A percentile compares a stretch with the other conserved stretches of the same genome.
Conservation (phyloP, 1,284 basidiomycete species). For the Wolfiporia cocos region DNA sequence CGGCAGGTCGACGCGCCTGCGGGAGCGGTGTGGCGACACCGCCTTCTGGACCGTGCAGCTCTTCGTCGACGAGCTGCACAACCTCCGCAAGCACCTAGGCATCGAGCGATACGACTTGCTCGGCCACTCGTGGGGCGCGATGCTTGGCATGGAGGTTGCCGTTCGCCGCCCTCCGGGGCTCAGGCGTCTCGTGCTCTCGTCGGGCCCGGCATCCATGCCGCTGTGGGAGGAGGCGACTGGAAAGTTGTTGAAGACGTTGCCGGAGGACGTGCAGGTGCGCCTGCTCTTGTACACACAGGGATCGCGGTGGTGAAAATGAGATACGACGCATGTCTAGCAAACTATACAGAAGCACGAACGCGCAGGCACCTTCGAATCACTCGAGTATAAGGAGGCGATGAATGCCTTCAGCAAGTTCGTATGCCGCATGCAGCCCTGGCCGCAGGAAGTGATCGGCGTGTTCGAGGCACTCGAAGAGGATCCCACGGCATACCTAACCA, state of each 20-base stretch:
- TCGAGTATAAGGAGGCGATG: constrained; percentile 41
- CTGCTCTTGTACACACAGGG: neutral
- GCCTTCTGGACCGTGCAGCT: constrained; percentile 42
- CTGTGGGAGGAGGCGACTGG: constrained; percentile 29
- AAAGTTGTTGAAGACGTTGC: constrained; percentile 26
- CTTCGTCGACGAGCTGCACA: constrained; percentile 45
- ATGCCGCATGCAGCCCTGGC: constrained; percentile 41
- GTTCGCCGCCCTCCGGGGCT: constrained; percentile 30
- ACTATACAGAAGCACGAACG: constrained; percentile 40
- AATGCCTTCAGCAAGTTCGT: constrained; percentile 38
- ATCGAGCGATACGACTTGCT: constrained; percentile 35
- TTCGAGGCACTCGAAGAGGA: constrained; percentile 32
- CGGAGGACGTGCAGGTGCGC: constrained; percentile 31
- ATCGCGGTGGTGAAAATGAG: neutral
- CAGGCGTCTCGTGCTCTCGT: constrained; percentile 32
- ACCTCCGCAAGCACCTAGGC: constrained; percentile 32
- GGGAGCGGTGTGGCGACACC: constrained; percentile 25
- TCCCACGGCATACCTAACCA: constrained; percentile 42
- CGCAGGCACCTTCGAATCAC: constrained; percentile 36
- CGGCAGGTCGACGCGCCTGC: constrained; percentile 37
- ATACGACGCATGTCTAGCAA: constrained; percentile 18
- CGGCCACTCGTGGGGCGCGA: constrained; percentile 49
- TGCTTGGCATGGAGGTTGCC: constrained; percentile 33
- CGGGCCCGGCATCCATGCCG: constrained; percentile 25
- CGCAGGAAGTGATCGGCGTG: constrained; percentile 25